Conservation (phyloP, 1,139 yeast species). For the Yamadazyma sp. region DNA sequence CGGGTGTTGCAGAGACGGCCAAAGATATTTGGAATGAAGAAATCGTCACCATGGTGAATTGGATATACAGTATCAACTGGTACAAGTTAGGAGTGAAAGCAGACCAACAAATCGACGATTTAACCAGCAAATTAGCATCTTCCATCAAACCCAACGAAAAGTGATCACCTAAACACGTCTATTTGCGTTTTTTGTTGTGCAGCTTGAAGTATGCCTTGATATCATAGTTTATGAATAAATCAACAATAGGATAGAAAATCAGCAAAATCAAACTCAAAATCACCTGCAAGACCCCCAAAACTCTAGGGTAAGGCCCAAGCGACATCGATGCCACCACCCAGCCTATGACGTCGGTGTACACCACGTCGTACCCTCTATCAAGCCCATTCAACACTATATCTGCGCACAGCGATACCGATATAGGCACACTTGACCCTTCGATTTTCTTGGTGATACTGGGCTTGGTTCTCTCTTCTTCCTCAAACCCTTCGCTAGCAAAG, state of each 20-base stretch:
- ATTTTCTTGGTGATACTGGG: slow-evolving; percentile 80
- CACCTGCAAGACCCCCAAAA: slow-evolving; percentile 56
- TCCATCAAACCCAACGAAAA: neutral
- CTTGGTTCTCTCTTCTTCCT: slow-evolving; percentile 77
- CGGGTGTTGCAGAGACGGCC: slow-evolving; percentile 54
- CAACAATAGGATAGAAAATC: slow-evolving; percentile 65
- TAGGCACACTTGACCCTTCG: slow-evolving; percentile 82
- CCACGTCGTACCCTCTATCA: slow-evolving; percentile 65
- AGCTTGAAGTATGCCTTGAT: slow-evolving; percentile 42
- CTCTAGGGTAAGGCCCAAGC: slow-evolving; percentile 71
- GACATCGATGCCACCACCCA: slow-evolving; percentile 73
- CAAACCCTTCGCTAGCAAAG: slow-evolving; percentile 84
- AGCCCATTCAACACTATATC: slow-evolving; percentile 56
- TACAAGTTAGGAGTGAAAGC: slow-evolving; percentile 40
- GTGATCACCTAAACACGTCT: neutral
- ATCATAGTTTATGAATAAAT: slow-evolving; percentile 53
- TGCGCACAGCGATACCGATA: slow-evolving; percentile 68
- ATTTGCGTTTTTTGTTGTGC: slow-evolving; percentile 12
- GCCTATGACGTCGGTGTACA: slow-evolving; percentile 83
- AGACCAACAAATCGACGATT: slow-evolving; percentile 32
- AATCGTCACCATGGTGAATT: slow-evolving; percentile 63
- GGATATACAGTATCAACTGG: slow-evolving; percentile 60
- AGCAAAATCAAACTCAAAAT: slow-evolving; percentile 50
- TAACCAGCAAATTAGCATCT: slow-evolving; percentile 32
- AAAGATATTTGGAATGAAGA: slow-evolving; percentile 86